Conservation (phyloP, 1,139 yeast species). For the Petasospora fabianii region DNA sequence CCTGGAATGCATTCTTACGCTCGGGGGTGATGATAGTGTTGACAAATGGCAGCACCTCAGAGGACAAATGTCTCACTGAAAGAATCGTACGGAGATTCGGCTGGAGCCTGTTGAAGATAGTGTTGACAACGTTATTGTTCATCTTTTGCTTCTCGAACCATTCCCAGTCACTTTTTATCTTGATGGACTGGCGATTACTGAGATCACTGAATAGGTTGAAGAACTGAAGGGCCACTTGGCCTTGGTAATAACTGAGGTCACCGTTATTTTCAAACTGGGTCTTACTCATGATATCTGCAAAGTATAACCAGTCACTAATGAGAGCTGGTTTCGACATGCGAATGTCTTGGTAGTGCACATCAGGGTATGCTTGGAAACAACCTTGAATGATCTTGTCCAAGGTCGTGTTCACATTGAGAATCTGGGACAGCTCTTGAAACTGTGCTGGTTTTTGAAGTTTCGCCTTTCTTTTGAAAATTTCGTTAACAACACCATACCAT, state of each 20-base stretch:
- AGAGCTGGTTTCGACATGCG: conserved; percentile 58
- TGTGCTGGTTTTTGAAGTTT: conserved; percentile 41
- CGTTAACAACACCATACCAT: conserved; percentile 59
- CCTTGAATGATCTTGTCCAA: conserved; percentile 68
- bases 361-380: conserved; percentile 63
- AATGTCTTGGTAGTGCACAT: conserved; percentile 59
- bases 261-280: conserved; percentile 44
- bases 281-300: conserved; percentile 51
- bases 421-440: conserved; percentile 43
- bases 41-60: conserved; percentile 45
- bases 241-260: conserved; percentile 52
- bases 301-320: conserved; percentile 75
- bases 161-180: conserved; percentile 45
- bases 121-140: conserved; percentile 12
- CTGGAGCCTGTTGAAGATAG: conserved; percentile 17
- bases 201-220: conserved; percentile 66
- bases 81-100: conserved; percentile 15
- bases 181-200: conserved; percentile 32
- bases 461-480: conserved; percentile 49
- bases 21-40: conserved; percentile 46
- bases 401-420: conserved; percentile 43
- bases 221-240: conserved; percentile 59
- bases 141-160: conserved; percentile 21
- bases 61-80: conserved; percentile 13
- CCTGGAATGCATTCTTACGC: conserved; percentile 27